Conservation (phyloP, 1,284 basidiomycete species). For the Anthracocystis walkeri region DNA sequence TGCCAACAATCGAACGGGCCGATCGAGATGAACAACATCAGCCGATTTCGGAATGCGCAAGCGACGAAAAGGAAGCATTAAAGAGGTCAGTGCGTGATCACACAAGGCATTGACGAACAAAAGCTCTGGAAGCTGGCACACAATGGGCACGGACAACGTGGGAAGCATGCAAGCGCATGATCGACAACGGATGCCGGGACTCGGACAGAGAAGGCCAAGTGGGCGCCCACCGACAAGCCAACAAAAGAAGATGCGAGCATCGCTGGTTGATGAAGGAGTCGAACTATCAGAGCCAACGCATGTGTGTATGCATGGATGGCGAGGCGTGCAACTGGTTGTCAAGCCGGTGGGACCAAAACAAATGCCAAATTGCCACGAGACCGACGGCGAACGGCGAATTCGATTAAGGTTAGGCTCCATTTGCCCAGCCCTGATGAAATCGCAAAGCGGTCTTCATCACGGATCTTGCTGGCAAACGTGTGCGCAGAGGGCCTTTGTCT, state of each 20-base stretch:
- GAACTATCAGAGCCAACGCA: background rate
- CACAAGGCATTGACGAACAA: too few species aligned
- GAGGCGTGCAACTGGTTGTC: background rate
- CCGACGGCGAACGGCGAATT: constrained; percentile 9
- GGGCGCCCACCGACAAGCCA: background rate
- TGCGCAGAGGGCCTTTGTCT: background rate
- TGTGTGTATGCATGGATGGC: background rate
- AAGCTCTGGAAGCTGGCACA: background rate
- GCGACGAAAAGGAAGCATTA: background rate
- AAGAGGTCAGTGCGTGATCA: constrained; percentile 1
- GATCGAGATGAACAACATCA: background rate
- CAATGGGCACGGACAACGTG: background rate
- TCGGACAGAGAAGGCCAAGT: constrained; percentile 3
- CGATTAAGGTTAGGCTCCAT: constrained; percentile 6
- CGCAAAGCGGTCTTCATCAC: background rate
- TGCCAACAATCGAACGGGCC: background rate
- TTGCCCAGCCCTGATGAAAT: background rate
- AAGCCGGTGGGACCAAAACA: constrained; percentile 1
- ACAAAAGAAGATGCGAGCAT: constrained; percentile 3
- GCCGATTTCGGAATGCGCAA: background rate
- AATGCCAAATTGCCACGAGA: constrained; percentile 2
- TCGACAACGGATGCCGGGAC: constrained; percentile 6
- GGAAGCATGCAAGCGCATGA: constrained; percentile 5
- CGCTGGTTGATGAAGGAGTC: background rate
- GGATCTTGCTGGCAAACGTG: background rate